Percentiles rank a stretch among this genome's conserved stretches.
Conservation (phyloP, 169 alveolate species). For the Haemoproteus tartakovskyi region DNA sequence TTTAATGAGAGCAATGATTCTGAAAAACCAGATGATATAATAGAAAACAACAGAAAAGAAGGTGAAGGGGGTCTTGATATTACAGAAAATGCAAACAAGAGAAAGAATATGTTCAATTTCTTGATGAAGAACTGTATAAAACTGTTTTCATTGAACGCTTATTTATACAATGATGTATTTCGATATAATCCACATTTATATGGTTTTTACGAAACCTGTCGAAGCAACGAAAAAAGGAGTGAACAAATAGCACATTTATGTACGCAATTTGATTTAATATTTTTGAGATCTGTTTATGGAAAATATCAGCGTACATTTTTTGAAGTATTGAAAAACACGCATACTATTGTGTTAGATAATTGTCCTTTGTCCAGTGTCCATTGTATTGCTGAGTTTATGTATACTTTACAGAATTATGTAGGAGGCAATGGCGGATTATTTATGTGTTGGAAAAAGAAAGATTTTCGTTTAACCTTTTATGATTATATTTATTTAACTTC, state of each 20-base stretch:
- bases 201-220: conserved; percentile 51
- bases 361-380: conserved; percentile 9
- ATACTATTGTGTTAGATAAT: conserved; percentile 47
- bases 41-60: too few relatives aligned
- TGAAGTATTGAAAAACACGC: conserved; percentile 43
- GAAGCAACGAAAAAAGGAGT: conserved; percentile 47
- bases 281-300: conserved; percentile 55
- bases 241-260: conserved; percentile 19
- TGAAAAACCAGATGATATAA: too few relatives aligned
- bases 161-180: conserved; percentile 31
- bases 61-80: too few relatives aligned
- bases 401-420: conserved; percentile 35
- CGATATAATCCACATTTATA: conserved; percentile 50
- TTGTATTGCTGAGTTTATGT: conserved; percentile 33
- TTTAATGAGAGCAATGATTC: too few relatives aligned
- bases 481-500: conserved; percentile 62
- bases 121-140: conserved; percentile 34
- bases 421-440: conserved; percentile 51
- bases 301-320: conserved; percentile 44
- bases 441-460: conserved; percentile 52
- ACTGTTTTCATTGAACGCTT: conserved; percentile 47
- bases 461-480: conserved; percentile 31
- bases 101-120: too few relatives aligned
- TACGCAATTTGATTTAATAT: conserved; percentile 51
- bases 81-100: too few relatives aligned